Evolutionary conservation across 2,329 filamentous ascomycete genomes (phyloP).

Genomic region (Acarospora socialis): DNA sequence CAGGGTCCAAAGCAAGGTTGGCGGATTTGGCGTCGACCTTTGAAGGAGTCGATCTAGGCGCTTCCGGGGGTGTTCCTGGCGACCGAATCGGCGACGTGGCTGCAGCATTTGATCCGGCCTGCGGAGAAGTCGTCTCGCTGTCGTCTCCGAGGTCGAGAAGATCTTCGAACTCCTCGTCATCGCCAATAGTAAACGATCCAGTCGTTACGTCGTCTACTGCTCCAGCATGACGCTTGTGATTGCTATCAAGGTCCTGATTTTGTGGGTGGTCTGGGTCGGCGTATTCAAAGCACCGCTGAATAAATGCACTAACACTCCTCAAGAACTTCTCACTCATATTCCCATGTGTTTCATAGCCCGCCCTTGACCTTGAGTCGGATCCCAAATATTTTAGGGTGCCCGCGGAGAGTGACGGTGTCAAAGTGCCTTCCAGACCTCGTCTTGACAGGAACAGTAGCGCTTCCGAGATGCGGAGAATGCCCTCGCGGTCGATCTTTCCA

Average conservation of each 20-base stretch:
- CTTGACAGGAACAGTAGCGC: constrained; percentile 83
- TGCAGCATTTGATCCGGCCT: constrained; percentile 16
- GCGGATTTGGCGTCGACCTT: constrained; percentile 36
- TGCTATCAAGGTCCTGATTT: constrained; percentile 32
- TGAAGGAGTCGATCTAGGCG: constrained; percentile 16
- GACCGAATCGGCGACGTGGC: constrained; percentile 13
- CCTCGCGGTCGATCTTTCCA: constrained; percentile 85
- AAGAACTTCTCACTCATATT: constrained; percentile 83
- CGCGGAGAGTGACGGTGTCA: no score
- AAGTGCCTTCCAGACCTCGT: constrained; percentile 63
- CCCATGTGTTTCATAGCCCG: no score
- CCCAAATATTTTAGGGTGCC: no score
- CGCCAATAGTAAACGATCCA: constrained; percentile 71
- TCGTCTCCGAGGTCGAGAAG: constrained; percentile 27
- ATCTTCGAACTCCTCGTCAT: constrained; percentile 46
- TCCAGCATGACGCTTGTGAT: constrained; percentile 21
- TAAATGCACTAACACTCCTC: constrained; percentile 88
- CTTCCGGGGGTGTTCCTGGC: constrained; percentile 8
- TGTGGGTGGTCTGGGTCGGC: constrained; percentile 77
- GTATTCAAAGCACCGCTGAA: constrained; percentile 92
- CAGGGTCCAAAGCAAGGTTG: constrained; percentile 82
- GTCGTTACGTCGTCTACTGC: constrained; percentile 18
- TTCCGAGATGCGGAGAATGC: constrained; percentile 88
- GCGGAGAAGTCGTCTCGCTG: constrained; percentile 16
- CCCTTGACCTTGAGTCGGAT: no score